phyloP scores from a whole-genome alignment of 345 rosid species.

The Syzygium oleosum region DNA sequence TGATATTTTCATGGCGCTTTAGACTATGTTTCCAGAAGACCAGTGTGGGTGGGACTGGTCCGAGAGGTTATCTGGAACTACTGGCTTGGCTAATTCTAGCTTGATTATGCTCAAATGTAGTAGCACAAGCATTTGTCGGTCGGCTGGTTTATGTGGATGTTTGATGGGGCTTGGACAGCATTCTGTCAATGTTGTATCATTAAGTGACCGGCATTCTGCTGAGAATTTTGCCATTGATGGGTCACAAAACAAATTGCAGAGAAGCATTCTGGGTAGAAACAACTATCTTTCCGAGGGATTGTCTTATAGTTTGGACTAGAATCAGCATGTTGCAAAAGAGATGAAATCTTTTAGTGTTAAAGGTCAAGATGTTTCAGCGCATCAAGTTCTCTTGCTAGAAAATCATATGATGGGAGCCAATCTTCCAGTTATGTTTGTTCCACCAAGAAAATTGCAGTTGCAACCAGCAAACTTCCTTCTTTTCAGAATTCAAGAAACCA shows the following conservation, averaged over 20 bases:
- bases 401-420: too few species aligned
- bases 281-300: not conserved
- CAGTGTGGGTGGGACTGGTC: constrained; percentile 60
- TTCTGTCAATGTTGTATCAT: constrained; percentile 1
- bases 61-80: constrained; percentile 32
- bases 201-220: not conserved
- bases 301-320: too few species aligned
- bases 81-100: constrained; percentile 32
- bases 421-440: too few species aligned
- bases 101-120: constrained; percentile 8
- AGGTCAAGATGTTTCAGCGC: too few species aligned
- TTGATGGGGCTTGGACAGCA: constrained; percentile 12
- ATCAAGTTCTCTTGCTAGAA: too few species aligned
- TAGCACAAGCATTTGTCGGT: constrained; percentile 16
- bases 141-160: constrained; percentile 17
- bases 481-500: too few species aligned
- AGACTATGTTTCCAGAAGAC: constrained; percentile 60
- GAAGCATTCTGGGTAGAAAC: constrained; percentile 5
- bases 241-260: constrained; percentile 14
- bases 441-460: too few species aligned
- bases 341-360: too few species aligned
- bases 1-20: constrained; percentile 61
- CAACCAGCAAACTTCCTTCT: too few species aligned
- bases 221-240: constrained; percentile 7
- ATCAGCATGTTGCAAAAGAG: too few species aligned